These are phyloP conservation scores for Geoglossum glabrum DNA, from an alignment of 495 filamentous ascomycete genomes.

Conservation along the genomic window DNA sequence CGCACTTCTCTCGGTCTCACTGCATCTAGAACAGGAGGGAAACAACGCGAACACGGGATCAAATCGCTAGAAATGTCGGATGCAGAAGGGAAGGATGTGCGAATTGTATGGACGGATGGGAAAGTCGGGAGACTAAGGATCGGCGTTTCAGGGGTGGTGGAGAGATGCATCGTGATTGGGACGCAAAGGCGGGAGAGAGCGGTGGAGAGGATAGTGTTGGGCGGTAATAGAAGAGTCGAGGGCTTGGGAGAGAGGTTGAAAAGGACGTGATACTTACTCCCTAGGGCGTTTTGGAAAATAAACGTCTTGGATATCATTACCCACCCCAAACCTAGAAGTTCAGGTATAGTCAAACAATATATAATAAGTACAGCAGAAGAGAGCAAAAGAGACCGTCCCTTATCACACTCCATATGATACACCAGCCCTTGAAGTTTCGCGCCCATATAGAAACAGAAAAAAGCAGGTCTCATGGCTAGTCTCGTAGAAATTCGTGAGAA, in stretches of 20 bases:
- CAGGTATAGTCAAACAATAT: too few relatives aligned
- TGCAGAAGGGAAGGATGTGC: neutral
- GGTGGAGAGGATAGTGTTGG: constrained; percentile 1
- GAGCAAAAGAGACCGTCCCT: too few relatives aligned
- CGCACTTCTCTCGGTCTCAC: neutral
- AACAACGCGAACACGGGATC: neutral
- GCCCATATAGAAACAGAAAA: too few relatives aligned
- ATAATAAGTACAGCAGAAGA: too few relatives aligned
- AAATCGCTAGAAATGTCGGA: neutral
- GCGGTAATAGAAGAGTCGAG: neutral
- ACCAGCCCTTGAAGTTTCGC: too few relatives aligned
- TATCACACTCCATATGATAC: too few relatives aligned
- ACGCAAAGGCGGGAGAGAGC: neutral
- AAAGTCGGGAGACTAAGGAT: neutral
- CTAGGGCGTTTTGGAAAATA: too few relatives aligned
- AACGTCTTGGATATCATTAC: neutral
- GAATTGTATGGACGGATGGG: constrained; percentile 1
- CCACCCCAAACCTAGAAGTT: too few relatives aligned
- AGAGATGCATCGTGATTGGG: constrained; percentile 1
- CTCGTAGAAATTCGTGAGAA: too few relatives aligned
- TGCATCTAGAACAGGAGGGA: neutral
- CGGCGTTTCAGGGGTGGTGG: neutral
- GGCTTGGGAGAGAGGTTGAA: neutral
- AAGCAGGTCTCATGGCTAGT: too few relatives aligned
- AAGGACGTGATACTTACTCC: constrained; percentile 5